Evolutionary conservation across 768 basidiomycete species (phyloP), one percentile per base, ranked within the genome.

Genomic region (Russula vinacea): DNA sequence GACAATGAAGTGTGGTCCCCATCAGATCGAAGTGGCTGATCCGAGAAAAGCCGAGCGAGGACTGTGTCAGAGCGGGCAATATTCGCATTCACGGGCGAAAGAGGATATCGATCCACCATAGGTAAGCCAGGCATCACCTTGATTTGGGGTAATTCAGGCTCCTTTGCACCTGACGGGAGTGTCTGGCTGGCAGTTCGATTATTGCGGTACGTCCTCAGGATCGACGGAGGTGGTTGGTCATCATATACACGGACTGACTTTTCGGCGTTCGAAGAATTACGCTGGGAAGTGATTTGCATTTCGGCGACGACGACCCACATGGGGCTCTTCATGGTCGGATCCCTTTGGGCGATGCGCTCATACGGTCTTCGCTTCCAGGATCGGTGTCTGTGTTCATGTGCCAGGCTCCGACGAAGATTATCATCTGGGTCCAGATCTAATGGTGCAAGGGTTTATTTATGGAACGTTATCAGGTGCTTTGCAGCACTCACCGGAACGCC

Each of bases 141-240:
- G 19, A 17, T 47, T 40, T 6, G n/a, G 3, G 44, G 19, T 13
- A 40, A 33, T 49, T 64, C 58, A n/a, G 53, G 37, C 16, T 37
- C 19, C 37, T 50, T 49, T 51, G 40, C 64, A n/a, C 55, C 55
- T 0, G 55, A 17, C 14, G 49, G 33, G 0, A 52, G 40, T 26
- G 19, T 39, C 7, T 39, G 55, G 37, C 39, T 39, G 1, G 59
- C 29, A 45, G 32, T 55, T 35, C 62, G 62, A 29, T 35, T 42
- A 35, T 62, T 26, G 62, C 74, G 70, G 58, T 76, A 76, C 40
- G 70, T 74, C 52, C 63, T 70, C 33, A 76, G 73, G 44, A 70
- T 65, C 24, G 76, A 76, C 3, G 74, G 71, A 2, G 76, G 81
- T 14, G 81, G 80, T 2, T 75, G 78, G 66, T 81, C 80, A 55